A percentile compares a stretch with the other conserved stretches of the same genome.
These are phyloP conservation scores for Wickerhamomyces rabaulensis DNA, from an alignment of 805 yeast genomes.

Conservation along the genomic window DNA sequence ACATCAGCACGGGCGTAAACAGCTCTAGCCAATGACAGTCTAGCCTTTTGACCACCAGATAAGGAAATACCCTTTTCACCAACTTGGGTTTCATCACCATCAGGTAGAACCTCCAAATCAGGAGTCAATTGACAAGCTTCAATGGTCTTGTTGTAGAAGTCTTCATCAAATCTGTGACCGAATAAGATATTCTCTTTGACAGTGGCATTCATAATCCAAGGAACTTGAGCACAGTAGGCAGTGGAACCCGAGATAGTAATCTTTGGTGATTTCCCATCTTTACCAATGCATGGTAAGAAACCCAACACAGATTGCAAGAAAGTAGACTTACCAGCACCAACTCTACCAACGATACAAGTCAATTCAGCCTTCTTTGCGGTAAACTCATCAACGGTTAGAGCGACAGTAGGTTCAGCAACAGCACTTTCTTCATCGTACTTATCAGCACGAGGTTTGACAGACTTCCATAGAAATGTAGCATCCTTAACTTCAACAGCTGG, in stretches of 20 bases:
- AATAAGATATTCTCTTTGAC: conserved; percentile 87
- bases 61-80: conserved; percentile 97
- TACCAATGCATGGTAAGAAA: conserved; percentile 45
- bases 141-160: conserved; percentile 73
- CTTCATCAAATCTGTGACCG: conserved; percentile 80
- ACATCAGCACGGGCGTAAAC: conserved; percentile 93
- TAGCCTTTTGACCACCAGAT: conserved; percentile 97
- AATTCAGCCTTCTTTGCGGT: conserved; percentile 69
- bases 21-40: conserved; percentile 91
- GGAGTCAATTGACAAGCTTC: conserved; percentile 82
- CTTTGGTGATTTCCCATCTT: conserved; percentile 17
- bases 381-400: conserved; percentile 58
- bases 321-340: conserved; percentile 88
- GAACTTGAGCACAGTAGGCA: conserved; percentile 89
- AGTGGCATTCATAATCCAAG: conserved; percentile 96
- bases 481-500: conserved; percentile 39
- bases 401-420: conserved; percentile 31
- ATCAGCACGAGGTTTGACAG: conserved; percentile 10
- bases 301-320: conserved; percentile 77
- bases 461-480: conserved; percentile 51
- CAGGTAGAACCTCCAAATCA: conserved; percentile 76
- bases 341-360: conserved; percentile 82
- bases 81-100: conserved; percentile 88
- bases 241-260: conserved; percentile 72
- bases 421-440: conserved; percentile 37